These are phyloP conservation scores for Daldinia vernicosa DNA, from an alignment of 495 filamentous ascomycete genomes.

Conservation along the genomic window DNA sequence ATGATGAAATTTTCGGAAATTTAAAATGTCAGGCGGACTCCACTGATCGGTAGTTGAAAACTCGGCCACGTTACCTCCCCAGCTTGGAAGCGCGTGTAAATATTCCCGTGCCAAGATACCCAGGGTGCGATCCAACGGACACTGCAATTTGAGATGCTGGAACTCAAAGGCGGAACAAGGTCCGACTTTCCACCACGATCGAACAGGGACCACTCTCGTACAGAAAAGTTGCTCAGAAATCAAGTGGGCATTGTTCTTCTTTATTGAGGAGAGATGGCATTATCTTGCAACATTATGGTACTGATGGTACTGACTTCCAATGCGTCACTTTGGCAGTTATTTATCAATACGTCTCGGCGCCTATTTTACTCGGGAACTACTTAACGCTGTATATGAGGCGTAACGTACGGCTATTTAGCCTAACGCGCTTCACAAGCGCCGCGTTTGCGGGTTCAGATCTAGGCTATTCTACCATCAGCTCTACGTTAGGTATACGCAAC, in stretches of 20 bases:
- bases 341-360: constrained; percentile 10
- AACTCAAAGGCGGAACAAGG: constrained; percentile 36
- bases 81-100: constrained; percentile 29
- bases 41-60: constrained; percentile 37
- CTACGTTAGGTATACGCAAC: constrained; percentile 6
- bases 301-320: neutral
- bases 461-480: constrained; percentile 25
- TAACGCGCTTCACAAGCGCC: constrained; percentile 28
- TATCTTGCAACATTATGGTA: constrained; percentile 3
- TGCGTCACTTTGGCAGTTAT: neutral
- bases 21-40: constrained; percentile 19
- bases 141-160: constrained; percentile 36
- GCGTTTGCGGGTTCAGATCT: constrained; percentile 19
- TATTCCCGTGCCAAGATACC: constrained; percentile 41
- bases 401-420: constrained; percentile 3
- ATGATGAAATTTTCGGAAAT: constrained; percentile 14
- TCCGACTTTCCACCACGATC: constrained; percentile 40
- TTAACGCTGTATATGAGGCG: constrained; percentile 9
- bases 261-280: constrained; percentile 15
- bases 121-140: constrained; percentile 38
- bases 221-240: constrained; percentile 3
- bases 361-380: constrained; percentile 12
- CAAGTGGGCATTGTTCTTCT: neutral
- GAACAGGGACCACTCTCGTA: constrained; percentile 5
- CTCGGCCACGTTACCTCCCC: constrained; percentile 16